These are phyloP conservation scores for Dothideomycetidae sp. DNA, from an alignment of 2,329 filamentous ascomycete species.

Conservation along the genomic window DNA sequence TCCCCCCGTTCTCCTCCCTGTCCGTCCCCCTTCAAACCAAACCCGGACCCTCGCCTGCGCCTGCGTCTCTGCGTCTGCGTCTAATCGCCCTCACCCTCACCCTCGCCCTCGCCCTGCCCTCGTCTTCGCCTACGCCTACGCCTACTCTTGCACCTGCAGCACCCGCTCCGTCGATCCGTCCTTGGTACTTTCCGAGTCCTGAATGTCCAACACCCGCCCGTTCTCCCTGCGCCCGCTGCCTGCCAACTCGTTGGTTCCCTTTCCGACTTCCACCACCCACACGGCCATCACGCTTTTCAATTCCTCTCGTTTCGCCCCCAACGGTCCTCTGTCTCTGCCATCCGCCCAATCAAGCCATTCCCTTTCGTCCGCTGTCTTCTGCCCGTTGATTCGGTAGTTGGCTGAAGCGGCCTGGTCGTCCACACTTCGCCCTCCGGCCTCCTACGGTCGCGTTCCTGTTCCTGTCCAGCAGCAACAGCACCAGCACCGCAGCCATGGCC, in stretches of 20 bases:
- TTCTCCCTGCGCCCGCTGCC: too few species aligned
- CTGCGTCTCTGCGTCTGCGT: too few species aligned
- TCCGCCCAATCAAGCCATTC: conserved; percentile 4
- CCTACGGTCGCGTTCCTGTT: conserved; percentile 13
- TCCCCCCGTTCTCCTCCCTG: not conserved
- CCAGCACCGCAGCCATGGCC: conserved; percentile 21
- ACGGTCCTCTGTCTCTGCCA: conserved; percentile 9
- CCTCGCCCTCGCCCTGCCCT: too few species aligned
- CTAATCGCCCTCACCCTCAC: too few species aligned
- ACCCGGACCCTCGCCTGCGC: too few species aligned
- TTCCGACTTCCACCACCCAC: not conserved
- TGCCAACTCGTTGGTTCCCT: too few species aligned
- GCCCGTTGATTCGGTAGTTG: conserved; percentile 3
- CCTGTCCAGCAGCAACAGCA: conserved; percentile 21
- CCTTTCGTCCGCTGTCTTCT: not conserved
- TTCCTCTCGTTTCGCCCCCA: conserved; percentile 1
- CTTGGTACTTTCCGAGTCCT: too few species aligned
- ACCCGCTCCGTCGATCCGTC: too few species aligned
- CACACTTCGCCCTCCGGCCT: conserved; percentile 4
- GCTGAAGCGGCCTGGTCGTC: conserved; percentile 5
- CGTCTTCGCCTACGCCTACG: too few species aligned
- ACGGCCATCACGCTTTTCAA: not conserved
- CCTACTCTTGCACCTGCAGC: too few species aligned
- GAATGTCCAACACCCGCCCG: too few species aligned
- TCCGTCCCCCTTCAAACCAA: too few species aligned